phyloP scores from a whole-genome alignment of 2,329 filamentous ascomycete genomes.

The Rhinocladiella similis region DNA sequence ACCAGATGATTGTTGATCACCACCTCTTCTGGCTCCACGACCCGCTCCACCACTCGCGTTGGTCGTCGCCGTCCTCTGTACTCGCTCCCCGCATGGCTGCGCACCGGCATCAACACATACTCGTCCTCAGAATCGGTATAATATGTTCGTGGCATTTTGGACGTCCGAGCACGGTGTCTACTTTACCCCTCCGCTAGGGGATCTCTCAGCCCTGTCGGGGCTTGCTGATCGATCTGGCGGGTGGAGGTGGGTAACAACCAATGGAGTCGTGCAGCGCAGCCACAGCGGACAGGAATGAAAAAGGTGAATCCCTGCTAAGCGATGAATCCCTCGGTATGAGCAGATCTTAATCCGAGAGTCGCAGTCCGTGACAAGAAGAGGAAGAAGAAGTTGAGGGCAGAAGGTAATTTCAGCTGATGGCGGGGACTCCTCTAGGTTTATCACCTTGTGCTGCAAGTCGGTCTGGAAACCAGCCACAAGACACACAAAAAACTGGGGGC shows the following conservation, averaged over 20 bases:
- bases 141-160: conserved; percentile 6
- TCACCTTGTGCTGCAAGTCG: conserved; percentile 10
- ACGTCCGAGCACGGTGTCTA: background rate
- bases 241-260: conserved; percentile 17
- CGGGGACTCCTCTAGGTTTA: conserved; percentile 20
- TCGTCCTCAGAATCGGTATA: conserved; percentile 20
- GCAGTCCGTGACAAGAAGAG: background rate
- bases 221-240: background rate
- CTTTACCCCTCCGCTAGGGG: background rate
- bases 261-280: background rate
- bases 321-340: background rate
- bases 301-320: background rate
- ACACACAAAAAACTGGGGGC: conserved; percentile 9
- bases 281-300: background rate
- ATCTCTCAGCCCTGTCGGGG: conserved; percentile 2
- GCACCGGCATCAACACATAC: conserved; percentile 26
- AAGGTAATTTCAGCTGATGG: conserved; percentile 15
- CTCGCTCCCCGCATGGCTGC: conserved; percentile 17
- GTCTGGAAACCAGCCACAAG: conserved; percentile 12
- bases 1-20: conserved; percentile 26
- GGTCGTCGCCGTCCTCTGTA: conserved; percentile 17
- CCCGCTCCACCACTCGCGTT: background rate
- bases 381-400: conserved; percentile 1
- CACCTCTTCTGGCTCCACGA: conserved; percentile 10
- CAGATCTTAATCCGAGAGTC: too few species aligned